phyloP scores from a whole-genome alignment of 495 filamentous ascomycete genomes.

The Cenococcum geophilum region DNA sequence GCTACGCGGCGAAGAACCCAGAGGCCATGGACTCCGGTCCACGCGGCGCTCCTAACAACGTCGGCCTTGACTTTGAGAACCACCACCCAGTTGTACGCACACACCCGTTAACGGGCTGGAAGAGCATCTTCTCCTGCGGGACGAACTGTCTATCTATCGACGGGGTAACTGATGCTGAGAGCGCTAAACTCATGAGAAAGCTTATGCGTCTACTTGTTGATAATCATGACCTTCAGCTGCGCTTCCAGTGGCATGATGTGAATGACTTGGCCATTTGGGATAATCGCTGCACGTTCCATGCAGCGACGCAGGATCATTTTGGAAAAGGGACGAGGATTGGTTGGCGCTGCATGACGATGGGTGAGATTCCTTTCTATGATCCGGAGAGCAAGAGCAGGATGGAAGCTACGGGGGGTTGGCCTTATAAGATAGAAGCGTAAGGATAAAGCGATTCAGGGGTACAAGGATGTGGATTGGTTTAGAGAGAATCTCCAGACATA shows the following conservation, averaged over 20 bases:
- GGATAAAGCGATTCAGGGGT: too few relatives aligned
- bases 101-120: conserved; percentile 81
- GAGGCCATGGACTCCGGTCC: not conserved
- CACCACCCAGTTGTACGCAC: conserved; percentile 69
- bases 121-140: conserved; percentile 60
- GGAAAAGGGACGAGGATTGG: conserved; percentile 54
- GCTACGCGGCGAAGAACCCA: not conserved
- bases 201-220: conserved; percentile 59
- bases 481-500: too few relatives aligned
- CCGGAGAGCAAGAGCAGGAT: conserved; percentile 26
- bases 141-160: conserved; percentile 59
- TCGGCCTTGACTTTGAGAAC: conserved; percentile 55
- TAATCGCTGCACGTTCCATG: conserved; percentile 64
- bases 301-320: conserved; percentile 62
- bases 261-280: conserved; percentile 67
- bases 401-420: conserved; percentile 14
- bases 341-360: conserved; percentile 57
- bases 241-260: conserved; percentile 47
- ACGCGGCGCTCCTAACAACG: conserved; percentile 63
- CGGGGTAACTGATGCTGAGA: conserved; percentile 61
- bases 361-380: conserved; percentile 66
- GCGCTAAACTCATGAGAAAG: conserved; percentile 54
- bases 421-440: too few relatives aligned
- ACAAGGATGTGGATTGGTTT: too few relatives aligned
- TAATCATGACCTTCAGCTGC: conserved; percentile 75